Conservation (phyloP, 768 basidiomycete species). For the Fomitopsis pulvina region DNA sequence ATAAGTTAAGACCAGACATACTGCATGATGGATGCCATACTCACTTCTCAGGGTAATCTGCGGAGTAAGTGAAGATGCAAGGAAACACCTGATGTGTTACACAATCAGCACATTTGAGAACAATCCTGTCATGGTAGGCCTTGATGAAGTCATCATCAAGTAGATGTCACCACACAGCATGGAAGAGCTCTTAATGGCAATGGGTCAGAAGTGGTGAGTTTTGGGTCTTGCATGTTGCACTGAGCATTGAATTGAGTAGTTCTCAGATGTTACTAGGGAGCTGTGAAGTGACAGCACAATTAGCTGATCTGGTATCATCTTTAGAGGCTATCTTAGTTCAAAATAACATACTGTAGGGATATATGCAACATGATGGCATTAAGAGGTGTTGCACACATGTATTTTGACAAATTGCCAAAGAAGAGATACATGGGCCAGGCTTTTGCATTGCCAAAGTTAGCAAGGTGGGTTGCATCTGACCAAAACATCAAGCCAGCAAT, state of each 20-base stretch:
- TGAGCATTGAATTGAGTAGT: constrained; percentile 6
- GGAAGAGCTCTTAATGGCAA: constrained; percentile 28
- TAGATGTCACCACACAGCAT: constrained; percentile 21
- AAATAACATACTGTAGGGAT: constrained; percentile 30
- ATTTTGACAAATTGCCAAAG: constrained; percentile 37
- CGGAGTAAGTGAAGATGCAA: constrained; percentile 25
- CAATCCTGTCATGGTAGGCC: constrained; percentile 22
- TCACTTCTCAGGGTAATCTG: constrained; percentile 34
- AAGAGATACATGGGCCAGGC: constrained; percentile 36
- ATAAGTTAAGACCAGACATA: constrained; percentile 15
- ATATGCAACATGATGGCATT: constrained; percentile 36
- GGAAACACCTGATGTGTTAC: constrained; percentile 20
- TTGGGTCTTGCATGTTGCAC: constrained; percentile 10
- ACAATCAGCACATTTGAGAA: constrained; percentile 19
- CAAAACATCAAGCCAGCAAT: constrained; percentile 21
- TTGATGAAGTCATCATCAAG: constrained; percentile 20
- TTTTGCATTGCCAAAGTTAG: constrained; percentile 19
- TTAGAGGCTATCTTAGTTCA: not conserved
- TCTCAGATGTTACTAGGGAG: constrained; percentile 29
- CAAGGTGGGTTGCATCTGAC: constrained; percentile 23
- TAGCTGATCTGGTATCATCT: too few species aligned
- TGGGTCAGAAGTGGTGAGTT: constrained; percentile 18
- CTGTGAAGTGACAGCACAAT: constrained; percentile 11
- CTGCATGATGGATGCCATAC: not conserved
- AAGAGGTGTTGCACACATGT: constrained; percentile 23